Base-by-base conservation (phyloP, 2,329 filamentous ascomycete genomes). In the Knufia fluminis region DNA sequence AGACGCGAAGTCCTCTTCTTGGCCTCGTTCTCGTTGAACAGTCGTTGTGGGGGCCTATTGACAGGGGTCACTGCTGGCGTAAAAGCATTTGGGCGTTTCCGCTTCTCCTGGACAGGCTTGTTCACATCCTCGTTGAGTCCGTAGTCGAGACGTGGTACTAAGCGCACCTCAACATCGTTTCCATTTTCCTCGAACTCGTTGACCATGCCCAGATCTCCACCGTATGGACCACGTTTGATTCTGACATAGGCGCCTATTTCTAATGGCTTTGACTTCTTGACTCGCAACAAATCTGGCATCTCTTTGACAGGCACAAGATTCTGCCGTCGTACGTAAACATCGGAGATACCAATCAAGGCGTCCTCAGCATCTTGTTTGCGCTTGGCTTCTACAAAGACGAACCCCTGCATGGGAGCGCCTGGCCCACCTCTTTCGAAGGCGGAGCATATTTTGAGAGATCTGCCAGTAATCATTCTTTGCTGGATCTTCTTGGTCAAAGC, bases 231-330 rank as follows among this genome's bases (percentile, higher is more conserved):
- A 48, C 86, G 80, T 64, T 82, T 83, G 16, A 97, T 81, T 55
- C 92, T 87, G 46, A 97, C 91, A 78, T 92, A 98, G 32, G 88
- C 88, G 55, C 91, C 91, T 8, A 85, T 85, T 59, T 92, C 82
- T 28, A 98, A 73, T 22, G 82, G 82, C 42, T 89, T 86, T 2
- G 85, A 91, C 71, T 95, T 95, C 53, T 81, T 83, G 23, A 94
- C 87, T 46, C 89, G 82, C 16, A 98, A 75, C n/a, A 98, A 77
- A 67, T 97, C 92, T 1, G 92, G 91, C 83, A 96, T 95, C 68
- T 98, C 92, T 66, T 94, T 94, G 61, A 97, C 89, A 43, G 92
- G 87, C 36, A 98, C 88, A 46, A 97, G 73, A 39, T 90, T 79
- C 70, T 92, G 83, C 67, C 89, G 92, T 23, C 80, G 85, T 48